phyloP scores from a whole-genome alignment of 2,329 filamentous ascomycete species.

The Penicillium sp. region DNA sequence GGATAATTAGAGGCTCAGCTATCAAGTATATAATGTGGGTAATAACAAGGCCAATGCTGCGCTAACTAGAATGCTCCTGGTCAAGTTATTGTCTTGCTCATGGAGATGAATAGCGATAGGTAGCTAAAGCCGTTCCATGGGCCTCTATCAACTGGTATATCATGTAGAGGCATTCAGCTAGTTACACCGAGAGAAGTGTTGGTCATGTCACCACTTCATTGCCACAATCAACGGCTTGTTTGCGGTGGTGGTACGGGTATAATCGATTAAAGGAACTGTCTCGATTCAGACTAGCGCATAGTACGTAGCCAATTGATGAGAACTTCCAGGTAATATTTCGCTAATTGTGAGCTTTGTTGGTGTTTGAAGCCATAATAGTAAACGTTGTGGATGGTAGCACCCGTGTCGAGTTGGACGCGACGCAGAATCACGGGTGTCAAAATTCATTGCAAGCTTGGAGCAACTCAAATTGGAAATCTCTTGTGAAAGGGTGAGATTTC shows the following conservation, averaged over 20 bases:
- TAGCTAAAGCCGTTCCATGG: no score
- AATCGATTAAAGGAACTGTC: no score
- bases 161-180: no score
- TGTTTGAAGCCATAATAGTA: slow-evolving; percentile 60
- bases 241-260: slow-evolving; percentile 65
- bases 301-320: no score
- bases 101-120: slow-evolving; percentile 61
- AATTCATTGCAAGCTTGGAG: no score
- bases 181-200: slow-evolving; percentile 57
- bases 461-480: slow-evolving; percentile 49
- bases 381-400: slow-evolving; percentile 64
- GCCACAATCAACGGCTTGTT: slow-evolving; percentile 67
- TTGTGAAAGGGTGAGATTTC: slow-evolving; percentile 47
- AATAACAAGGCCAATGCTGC: slow-evolving; percentile 57
- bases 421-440: slow-evolving; percentile 59
- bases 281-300: no score
- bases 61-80: slow-evolving; percentile 65
- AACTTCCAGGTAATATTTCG: no score
- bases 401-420: slow-evolving; percentile 57
- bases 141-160: no score
- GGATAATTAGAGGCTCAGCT: slow-evolving; percentile 60
- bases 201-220: slow-evolving; percentile 61
- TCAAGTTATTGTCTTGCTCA: slow-evolving; percentile 59
- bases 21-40: slow-evolving; percentile 57
- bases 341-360: slow-evolving; percentile 60